Conservation (phyloP, 768 basidiomycete genomes). For the Inosperma sp. region DNA sequence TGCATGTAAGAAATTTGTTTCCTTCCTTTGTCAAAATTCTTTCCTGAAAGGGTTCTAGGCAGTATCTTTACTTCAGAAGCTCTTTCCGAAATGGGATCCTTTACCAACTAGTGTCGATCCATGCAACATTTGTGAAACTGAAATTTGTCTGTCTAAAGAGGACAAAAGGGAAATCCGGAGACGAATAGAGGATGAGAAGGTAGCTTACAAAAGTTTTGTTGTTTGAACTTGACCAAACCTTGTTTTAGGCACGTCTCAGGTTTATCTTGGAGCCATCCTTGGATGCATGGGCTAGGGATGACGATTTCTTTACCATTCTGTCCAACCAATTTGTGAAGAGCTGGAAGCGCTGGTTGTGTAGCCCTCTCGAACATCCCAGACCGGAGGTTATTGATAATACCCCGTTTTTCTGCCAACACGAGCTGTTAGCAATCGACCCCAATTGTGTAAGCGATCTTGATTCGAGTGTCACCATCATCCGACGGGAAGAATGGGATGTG, state of each 20-base stretch:
- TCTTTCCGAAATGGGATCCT: slow-evolving; percentile 68
- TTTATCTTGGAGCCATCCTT: slow-evolving; percentile 48
- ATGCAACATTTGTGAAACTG: slow-evolving; percentile 62
- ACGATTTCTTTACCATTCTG: slow-evolving; percentile 55
- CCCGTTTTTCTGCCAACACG: slow-evolving; percentile 64
- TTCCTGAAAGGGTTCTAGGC: slow-evolving; percentile 40
- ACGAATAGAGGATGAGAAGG: slow-evolving; percentile 78
- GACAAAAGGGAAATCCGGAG: slow-evolving; percentile 59
- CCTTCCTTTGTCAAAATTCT: background rate
- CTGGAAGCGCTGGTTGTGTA: slow-evolving; percentile 69
- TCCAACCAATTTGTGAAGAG: slow-evolving; percentile 55
- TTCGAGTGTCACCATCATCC: slow-evolving; percentile 50
- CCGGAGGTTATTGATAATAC: slow-evolving; percentile 62
- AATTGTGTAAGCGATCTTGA: slow-evolving; percentile 57
- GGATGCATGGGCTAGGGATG: slow-evolving; percentile 24
- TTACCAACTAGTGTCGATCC: slow-evolving; percentile 43
- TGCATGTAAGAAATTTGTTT: slow-evolving; percentile 39
- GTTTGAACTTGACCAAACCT: background rate
- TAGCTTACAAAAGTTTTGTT: slow-evolving; percentile 17
- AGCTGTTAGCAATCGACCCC: slow-evolving; percentile 59
- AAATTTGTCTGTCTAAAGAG: slow-evolving; percentile 51
- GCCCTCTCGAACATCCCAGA: slow-evolving; percentile 49
- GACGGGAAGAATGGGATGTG: slow-evolving; percentile 59
- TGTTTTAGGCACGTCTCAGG: slow-evolving; percentile 53
- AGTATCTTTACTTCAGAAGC: slow-evolving; percentile 43